Evolutionary conservation across 306 rosid species (phyloP).

Genomic region (Sesbania bispinosa): DNA sequence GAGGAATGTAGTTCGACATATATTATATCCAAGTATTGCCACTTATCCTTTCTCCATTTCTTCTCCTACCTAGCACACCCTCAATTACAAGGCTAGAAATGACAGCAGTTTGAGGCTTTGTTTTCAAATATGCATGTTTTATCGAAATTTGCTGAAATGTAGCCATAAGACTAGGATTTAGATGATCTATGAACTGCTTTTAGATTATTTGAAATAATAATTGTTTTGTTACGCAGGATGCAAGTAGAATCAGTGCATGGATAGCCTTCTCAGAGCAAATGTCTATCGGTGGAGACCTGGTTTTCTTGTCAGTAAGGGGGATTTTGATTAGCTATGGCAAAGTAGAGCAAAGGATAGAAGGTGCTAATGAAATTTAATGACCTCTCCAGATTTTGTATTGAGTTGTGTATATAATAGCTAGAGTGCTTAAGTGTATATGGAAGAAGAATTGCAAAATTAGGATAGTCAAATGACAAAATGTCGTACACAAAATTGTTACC

Average conservation of each 20-base stretch:
- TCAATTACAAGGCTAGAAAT: not conserved
- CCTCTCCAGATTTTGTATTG: not conserved
- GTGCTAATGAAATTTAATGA: not conserved
- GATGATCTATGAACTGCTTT: not conserved
- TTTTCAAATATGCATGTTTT: not conserved
- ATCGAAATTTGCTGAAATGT: not conserved
- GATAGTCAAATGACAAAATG: not conserved
- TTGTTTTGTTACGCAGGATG: conserved; percentile 23
- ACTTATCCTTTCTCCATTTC: not conserved
- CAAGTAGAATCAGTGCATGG: conserved; percentile 3
- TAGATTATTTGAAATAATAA: conserved; percentile 11
- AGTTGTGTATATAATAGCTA: conserved; percentile 4
- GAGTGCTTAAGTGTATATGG: not conserved
- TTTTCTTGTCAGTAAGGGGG: not conserved
- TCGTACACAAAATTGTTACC: not conserved
- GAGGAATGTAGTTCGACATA: not conserved
- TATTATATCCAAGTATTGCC: conserved; percentile 11
- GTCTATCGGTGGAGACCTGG: not conserved
- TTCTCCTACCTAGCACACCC: not conserved
- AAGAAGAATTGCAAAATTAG: not conserved
- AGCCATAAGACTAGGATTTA: not conserved
- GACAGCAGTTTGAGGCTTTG: not conserved
- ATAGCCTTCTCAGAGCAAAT: not conserved
- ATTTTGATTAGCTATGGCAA: not conserved
- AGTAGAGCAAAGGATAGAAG: conserved; percentile 1